Base-by-base conservation (phyloP, 2,329 filamentous ascomycete genomes). In the Grosmannia clavigera region DNA sequence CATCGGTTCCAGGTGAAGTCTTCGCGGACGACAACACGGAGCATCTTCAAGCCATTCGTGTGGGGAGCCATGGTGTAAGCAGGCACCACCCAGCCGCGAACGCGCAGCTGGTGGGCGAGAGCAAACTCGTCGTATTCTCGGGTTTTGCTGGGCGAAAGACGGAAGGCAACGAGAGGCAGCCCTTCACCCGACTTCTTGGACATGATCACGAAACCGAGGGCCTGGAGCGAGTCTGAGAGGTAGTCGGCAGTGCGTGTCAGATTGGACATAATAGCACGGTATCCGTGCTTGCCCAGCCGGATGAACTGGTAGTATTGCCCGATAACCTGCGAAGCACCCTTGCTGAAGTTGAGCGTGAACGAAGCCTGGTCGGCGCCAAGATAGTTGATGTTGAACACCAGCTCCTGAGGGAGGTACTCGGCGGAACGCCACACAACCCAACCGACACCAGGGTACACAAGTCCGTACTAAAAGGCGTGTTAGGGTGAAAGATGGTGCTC, bases 321-420 rank as follows among this genome's bases (percentile, higher is more conserved):
- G 63, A 97, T 95, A 69, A 96, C 89, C 70, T 96, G 92, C 6
- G 87, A 90, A 14, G 92, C 92, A 61, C 92, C 92, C 73, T 96
- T 95, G 70, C 89, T 95, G 78, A 97, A 97, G 79, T 97, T 97
- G 62, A 97, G 84, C 0, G 92, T 96, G 76, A 96, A 96, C 3
- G 90, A 96, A 2, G 91, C 87, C 72, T 97, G 92, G 70, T 96
- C 90, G 12, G 92, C 92, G 57, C 92, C 92, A 6, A 96, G 86
- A 75, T 97, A 97, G 81, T 96, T 96, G 81, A 97, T 96, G 80
- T 96, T 96, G 83, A 97, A 97, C 68, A 97, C 90, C 27, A 96
- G 85, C 69, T 96, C 92, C 70, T 92, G 81, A 9, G 92, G 92
- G 3, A 96, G 81, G 74, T 80, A 94, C 71, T 94, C 86, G 57